Evolutionary conservation across 1,284 basidiomycete genomes (phyloP), one percentile per base, ranked within the genome.

Genomic region (Pseudozyma pruni): DNA sequence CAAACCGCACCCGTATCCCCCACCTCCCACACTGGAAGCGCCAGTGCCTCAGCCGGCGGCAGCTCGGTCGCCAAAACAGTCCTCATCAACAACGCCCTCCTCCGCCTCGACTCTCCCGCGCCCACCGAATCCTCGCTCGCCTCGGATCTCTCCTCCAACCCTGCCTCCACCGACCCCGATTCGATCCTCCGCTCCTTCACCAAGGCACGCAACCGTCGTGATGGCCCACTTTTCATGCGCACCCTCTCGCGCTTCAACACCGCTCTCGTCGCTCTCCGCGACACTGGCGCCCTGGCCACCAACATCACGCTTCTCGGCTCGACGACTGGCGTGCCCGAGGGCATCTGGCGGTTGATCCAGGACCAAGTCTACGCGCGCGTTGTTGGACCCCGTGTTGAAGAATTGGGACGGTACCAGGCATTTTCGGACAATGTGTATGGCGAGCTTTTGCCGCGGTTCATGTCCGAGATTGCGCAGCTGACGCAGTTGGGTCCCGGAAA

Each of bases 291-390:
- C 0, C 63, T 87, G 39, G 46, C 58, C 3, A 56, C 46, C 22
- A 83, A 83, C 23, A 75, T 84, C 5, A 20, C 35, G 4, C n/a
- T 20, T 5, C 75, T 84, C 60, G 49, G 74, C 57, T 16, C 72
- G 40, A 23, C 66, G 67, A 50, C 78, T 37, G 67, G 74, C 46
- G 72, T 83, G 17, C 75, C 76, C 1, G 78, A 82, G 52, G 73
- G 74, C 13, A 72, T 86, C 2, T 88, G 87, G 86, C 78, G 83
- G 22, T 76, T 84, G 47, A 83, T 87, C 11, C 83, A 85, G 54
- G 85, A 85, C 20, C 85, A 87, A 78, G 83, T 84, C 17, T 88
- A 88, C 61, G 84, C 86, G 29, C 81, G 87, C 9, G 82, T 85
- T 1, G 86, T 87, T 0, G 86, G 86, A 3, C 86, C 86, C 1